phyloP scores from a whole-genome alignment of 805 yeast genomes.

The Priceomyces fermenticarens region DNA sequence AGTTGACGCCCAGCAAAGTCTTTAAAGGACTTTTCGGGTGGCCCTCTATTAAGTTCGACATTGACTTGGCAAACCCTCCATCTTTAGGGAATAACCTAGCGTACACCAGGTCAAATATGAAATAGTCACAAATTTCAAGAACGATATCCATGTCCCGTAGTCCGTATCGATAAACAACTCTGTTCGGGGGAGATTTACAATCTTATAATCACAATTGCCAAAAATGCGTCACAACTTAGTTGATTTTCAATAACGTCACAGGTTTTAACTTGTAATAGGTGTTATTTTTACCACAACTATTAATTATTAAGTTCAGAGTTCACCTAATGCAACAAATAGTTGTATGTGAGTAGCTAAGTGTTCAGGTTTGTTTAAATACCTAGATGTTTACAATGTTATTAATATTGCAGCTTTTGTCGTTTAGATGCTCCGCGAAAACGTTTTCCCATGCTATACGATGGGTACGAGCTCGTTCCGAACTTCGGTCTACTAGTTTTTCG shows the following conservation, averaged over 20 bases:
- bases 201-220: no score
- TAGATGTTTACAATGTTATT: no score
- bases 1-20: slow-evolving; percentile 7
- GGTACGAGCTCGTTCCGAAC: slow-evolving; percentile 5
- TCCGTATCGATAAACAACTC: background rate
- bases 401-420: no score
- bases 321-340: no score
- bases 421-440: background rate
- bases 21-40: slow-evolving; percentile 2
- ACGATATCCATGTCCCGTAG: slow-evolving; percentile 89
- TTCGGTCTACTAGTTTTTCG: slow-evolving; percentile 3
- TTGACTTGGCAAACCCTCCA: slow-evolving; percentile 12
- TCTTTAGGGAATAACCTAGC: slow-evolving; percentile 49
- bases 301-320: background rate
- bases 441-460: slow-evolving; percentile 2
- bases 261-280: no score
- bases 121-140: slow-evolving; percentile 75
- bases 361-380: no score
- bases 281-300: background rate
- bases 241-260: no score
- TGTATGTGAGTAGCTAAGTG: no score
- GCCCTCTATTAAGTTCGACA: slow-evolving; percentile 6
- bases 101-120: slow-evolving; percentile 68
- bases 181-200: background rate
- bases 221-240: no score